Conservation (phyloP, 495 filamentous ascomycete species). For the Tuber calosporum region DNA sequence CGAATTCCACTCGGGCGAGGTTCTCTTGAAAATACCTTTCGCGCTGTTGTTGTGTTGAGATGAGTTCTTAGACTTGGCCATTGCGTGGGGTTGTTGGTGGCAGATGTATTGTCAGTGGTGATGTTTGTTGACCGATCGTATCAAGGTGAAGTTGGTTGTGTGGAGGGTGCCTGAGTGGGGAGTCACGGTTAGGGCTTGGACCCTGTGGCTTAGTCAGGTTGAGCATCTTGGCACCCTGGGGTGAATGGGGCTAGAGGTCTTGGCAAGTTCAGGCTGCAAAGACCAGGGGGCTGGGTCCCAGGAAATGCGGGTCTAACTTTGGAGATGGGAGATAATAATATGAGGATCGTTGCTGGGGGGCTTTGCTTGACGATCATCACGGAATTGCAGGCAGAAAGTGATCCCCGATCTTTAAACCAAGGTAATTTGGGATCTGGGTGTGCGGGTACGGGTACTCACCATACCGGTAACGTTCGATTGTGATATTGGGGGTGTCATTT, state of each 20-base stretch:
- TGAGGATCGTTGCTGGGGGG: neutral
- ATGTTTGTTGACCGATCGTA: slow-evolving; percentile 8
- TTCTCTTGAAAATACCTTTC: slow-evolving; percentile 66
- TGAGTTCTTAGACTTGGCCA: slow-evolving; percentile 91
- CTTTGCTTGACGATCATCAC: neutral
- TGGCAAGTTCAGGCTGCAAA: neutral
- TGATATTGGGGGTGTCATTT: neutral
- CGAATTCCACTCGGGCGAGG: neutral
- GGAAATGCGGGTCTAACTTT: neutral
- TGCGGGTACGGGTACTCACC: neutral
- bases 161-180: slow-evolving; percentile 7
- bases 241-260: slow-evolving; percentile 10
- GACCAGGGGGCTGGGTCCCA: neutral
- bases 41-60: slow-evolving; percentile 94
- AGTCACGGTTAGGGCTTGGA: neutral
- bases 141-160: neutral
- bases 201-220: slow-evolving; percentile 14
- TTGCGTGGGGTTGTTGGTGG: slow-evolving; percentile 43
- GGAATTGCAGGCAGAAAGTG: neutral
- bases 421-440: neutral
- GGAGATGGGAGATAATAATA: neutral
- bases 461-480: neutral
- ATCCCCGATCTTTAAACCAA: neutral
- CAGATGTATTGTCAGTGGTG: slow-evolving; percentile 7
- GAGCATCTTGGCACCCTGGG: slow-evolving; percentile 17